Percentiles rank a stretch among this genome's conserved stretches.
Conservation (phyloP, 2,329 filamentous ascomycete species). For the Tolypocladium capitatum region DNA sequence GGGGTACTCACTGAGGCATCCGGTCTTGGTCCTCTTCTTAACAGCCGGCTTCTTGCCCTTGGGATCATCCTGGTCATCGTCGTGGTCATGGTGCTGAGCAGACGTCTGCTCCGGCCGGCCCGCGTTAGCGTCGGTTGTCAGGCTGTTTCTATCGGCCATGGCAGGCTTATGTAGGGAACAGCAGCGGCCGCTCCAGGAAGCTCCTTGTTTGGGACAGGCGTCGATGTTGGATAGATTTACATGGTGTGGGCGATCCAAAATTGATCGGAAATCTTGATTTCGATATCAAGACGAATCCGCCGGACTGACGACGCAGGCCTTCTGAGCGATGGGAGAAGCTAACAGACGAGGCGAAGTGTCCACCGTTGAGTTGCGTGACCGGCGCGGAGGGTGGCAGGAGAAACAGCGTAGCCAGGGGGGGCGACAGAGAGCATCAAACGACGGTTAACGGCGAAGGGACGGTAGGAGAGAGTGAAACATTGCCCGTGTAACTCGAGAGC, state of each 20-base stretch:
- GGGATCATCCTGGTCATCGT: conserved; percentile 26
- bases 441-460: conserved; percentile 6
- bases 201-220: not conserved
- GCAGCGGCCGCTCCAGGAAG: not conserved
- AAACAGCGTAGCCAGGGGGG: not conserved
- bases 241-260: conserved; percentile 5
- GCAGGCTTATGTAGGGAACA: not conserved
- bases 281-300: not conserved
- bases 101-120: conserved; percentile 15
- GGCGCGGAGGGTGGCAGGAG: not conserved
- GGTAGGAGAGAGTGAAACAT: conserved; percentile 12
- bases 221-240: conserved; percentile 3
- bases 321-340: not conserved
- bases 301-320: not conserved
- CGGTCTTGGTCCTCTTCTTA: conserved; percentile 76
- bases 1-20: conserved; percentile 62
- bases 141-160: conserved; percentile 1
- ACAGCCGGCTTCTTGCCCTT: conserved; percentile 32
- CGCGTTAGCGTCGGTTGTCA: conserved; percentile 4
- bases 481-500: conserved; percentile 11
- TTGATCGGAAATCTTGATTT: not conserved
- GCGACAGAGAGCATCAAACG: conserved; percentile 4
- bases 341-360: not conserved
- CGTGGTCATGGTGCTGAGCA: conserved; percentile 17
- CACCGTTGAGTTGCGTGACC: not conserved